Base-by-base conservation (phyloP, 2,329 filamentous ascomycete species). In the Phaeoacremonium minimum region DNA sequence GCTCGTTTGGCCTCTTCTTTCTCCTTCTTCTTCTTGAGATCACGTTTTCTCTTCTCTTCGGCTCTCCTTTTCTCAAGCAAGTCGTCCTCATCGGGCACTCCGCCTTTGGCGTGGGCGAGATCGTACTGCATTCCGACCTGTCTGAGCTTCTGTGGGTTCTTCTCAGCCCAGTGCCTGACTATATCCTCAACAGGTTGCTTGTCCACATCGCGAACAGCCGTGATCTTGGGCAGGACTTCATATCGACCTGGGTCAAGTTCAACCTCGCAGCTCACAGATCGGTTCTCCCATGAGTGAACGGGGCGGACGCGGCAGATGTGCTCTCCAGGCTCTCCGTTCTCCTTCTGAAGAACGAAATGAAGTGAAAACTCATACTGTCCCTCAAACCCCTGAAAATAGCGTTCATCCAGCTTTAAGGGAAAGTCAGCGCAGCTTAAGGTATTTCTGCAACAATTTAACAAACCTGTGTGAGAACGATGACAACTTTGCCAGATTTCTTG, bases 231-330 rank as follows among this genome's bases (percentile, higher is more conserved):
- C 7, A 87, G 61, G 1, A 88, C 74, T 30, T 76, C 75, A 57
- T 87, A 88, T 13, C 66, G 72, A 6, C 84, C 84, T 0, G 81
- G 69, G 19, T 85, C 77, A 2, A 88, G 73, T 26, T 79, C 66
- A n/a, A 87, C 65, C 50, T 88, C 85, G n/a, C 78, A 81, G 38
- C 77, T 85, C 12, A 86, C 76, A 2, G 79, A 82, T 7, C 85
- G 75, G 32, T 67, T 73, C 66, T 82, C 58, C 49, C 55, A 58
- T 11, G 45, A 46, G 33, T 55, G 49, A n/a, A 51, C 51, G 6
- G 56, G 50, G 1, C 58, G 54, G 4, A 60, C 59, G 7, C 56
- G 49, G 43, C 55, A 56, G 29, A 61, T 49, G 43, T 59, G 53
- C 18, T 60, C 61, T 11, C 47, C 45, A 3, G 42, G 13, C 8